Evolutionary conservation across 2,329 filamentous ascomycete genomes (phyloP).

Genomic region (Pseudogymnoascus sp.): DNA sequence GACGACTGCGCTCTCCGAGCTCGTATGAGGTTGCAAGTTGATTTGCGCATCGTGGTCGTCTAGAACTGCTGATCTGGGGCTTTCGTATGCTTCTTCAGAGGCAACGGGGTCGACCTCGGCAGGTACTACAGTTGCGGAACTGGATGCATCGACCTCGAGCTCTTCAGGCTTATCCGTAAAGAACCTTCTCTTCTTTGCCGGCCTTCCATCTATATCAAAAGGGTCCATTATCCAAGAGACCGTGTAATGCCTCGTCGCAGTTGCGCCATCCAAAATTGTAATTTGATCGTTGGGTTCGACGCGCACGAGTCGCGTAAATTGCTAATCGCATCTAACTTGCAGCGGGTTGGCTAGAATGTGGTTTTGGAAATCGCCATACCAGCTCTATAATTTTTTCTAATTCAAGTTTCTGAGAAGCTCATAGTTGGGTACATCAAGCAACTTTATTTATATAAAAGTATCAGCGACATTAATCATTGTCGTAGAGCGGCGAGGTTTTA

Average conservation of each 20-base stretch:
- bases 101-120: not conserved
- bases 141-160: slow-evolving; percentile 20
- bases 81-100: not conserved
- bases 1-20: not conserved
- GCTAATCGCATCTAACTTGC: not conserved
- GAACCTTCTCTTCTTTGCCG: slow-evolving; percentile 41
- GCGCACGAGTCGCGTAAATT: slow-evolving; percentile 3
- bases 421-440: not conserved
- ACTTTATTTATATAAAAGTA: not conserved
- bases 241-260: not conserved
- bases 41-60: not conserved
- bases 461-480: not conserved
- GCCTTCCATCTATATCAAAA: slow-evolving; percentile 35
- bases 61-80: not conserved
- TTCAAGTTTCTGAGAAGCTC: not conserved
- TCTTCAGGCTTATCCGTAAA: slow-evolving; percentile 32
- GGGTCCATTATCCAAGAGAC: slow-evolving; percentile 27
- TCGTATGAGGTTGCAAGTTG: slow-evolving; percentile 24
- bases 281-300: not conserved
- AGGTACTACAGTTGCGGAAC: not conserved
- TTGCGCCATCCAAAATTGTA: not conserved
- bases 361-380: not conserved
- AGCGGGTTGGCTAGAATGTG: not conserved
- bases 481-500: not conserved
- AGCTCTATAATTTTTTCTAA: not conserved